phyloP scores from a whole-genome alignment of 2,329 filamentous ascomycete genomes.

The Massarina eburnea region DNA sequence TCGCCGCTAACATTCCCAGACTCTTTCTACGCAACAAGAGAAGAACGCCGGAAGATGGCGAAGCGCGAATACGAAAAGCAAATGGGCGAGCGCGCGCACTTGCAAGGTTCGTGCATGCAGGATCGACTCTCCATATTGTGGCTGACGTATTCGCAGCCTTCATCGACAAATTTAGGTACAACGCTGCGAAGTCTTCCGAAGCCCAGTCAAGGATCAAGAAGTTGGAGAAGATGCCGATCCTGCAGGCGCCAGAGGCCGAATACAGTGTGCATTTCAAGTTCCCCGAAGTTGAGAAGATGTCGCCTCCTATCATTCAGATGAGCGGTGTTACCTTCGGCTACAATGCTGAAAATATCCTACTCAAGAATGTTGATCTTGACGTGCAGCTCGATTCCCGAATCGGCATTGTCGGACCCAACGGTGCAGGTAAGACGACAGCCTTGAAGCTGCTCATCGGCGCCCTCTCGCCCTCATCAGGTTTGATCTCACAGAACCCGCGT shows the following conservation, averaged over 20 bases:
- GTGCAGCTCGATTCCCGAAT: slow-evolving; percentile 98
- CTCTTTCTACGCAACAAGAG: slow-evolving; percentile 94
- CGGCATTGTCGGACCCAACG: slow-evolving; percentile 98
- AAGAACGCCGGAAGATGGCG: slow-evolving; percentile 94
- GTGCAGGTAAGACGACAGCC: slow-evolving; percentile 98
- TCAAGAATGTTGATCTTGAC: slow-evolving; percentile 87
- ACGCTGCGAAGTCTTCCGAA: slow-evolving; percentile 97
- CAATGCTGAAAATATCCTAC: slow-evolving; percentile 72
- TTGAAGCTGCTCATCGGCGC: slow-evolving; percentile 94
- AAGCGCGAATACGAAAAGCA: slow-evolving; percentile 99
- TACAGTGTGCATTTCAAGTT: slow-evolving; percentile 98
- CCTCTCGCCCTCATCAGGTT: slow-evolving; percentile 71
- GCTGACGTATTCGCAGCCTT: slow-evolving; percentile 59
- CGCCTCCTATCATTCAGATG: slow-evolving; percentile 98
- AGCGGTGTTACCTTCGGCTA: slow-evolving; percentile 90
- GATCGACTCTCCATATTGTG: slow-evolving; percentile 2
- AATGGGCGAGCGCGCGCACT: slow-evolving; percentile 87
- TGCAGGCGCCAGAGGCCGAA: slow-evolving; percentile 87
- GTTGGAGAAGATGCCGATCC: slow-evolving; percentile 90
- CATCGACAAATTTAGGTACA: slow-evolving; percentile 99
- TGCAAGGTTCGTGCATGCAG: slow-evolving; percentile 62
- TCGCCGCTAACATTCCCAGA: slow-evolving; percentile 50
- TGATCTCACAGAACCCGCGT: slow-evolving; percentile 86
- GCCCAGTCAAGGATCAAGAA: slow-evolving; percentile 99
- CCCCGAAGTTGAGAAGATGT: slow-evolving; percentile 95